These are phyloP conservation scores for Phaeotremella skinneri DNA, from an alignment of 768 basidiomycete genomes.

Conservation along the genomic window DNA sequence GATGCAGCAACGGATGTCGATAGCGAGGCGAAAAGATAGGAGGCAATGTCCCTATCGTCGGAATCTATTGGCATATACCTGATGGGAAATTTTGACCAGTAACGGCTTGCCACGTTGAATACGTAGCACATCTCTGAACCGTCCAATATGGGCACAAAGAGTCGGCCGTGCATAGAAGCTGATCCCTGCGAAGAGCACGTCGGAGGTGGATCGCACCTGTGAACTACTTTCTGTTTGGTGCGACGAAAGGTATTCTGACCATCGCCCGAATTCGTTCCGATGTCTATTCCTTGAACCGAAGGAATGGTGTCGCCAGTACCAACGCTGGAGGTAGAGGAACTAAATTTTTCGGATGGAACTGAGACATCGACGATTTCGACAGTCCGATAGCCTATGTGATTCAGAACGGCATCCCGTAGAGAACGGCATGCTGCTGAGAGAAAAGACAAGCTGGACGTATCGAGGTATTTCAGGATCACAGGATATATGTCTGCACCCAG, in stretches of 20 bases:
- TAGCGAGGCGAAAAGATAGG: background rate
- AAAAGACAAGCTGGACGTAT: background rate
- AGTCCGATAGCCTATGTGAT: background rate
- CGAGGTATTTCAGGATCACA: background rate
- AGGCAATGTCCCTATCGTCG: background rate
- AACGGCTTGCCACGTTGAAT: background rate
- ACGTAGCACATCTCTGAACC: background rate
- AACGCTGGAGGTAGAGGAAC: no score
- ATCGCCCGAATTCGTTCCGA: no score
- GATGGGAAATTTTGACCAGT: conserved; percentile 2
- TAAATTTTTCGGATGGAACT: background rate
- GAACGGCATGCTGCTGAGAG: background rate
- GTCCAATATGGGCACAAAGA: conserved; percentile 1
- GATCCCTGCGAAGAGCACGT: conserved; percentile 1
- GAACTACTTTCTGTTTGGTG: background rate
- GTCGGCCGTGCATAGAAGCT: conserved; percentile 3
- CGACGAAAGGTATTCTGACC: no score
- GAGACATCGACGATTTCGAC: background rate
- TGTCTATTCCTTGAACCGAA: no score
- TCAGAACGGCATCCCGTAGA: background rate
- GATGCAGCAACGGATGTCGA: conserved; percentile 6
- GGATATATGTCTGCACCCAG: background rate
- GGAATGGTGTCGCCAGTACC: no score
- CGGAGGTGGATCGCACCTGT: background rate
- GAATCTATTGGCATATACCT: background rate